Conservation (phyloP, 768 basidiomycete genomes). For the Tulasnella sp. region DNA sequence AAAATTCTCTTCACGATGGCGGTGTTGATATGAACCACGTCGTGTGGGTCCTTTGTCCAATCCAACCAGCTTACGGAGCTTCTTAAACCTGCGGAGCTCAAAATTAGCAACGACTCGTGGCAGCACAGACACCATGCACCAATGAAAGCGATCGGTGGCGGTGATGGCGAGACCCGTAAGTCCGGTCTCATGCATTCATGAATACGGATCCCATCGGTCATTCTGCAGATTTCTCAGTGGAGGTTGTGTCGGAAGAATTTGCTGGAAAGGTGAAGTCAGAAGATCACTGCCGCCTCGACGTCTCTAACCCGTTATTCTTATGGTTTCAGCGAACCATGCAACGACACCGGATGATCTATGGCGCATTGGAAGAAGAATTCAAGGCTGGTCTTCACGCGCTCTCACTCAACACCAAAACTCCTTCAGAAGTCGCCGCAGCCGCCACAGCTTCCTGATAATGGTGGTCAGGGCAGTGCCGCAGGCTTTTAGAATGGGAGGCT, state of each 20-base stretch:
- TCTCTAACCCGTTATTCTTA: neutral
- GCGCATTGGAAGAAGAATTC: slow-evolving; percentile 66
- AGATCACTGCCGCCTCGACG: neutral
- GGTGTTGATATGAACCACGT: neutral
- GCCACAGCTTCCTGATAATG: neutral
- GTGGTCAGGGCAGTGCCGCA: neutral
- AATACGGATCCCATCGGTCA: neutral
- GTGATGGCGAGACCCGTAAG: slow-evolving; percentile 78
- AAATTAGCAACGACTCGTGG: slow-evolving; percentile 76
- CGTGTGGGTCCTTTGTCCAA: neutral
- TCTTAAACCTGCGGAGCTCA: slow-evolving; percentile 59
- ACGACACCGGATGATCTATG: slow-evolving; percentile 75
- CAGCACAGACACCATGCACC: slow-evolving; percentile 79
- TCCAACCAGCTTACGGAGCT: slow-evolving; percentile 49
- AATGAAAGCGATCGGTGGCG: slow-evolving; percentile 66
- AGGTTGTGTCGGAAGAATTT: slow-evolving; percentile 69
- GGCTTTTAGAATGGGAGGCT: neutral
- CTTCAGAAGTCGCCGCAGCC: slow-evolving; percentile 41
- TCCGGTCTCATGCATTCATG: slow-evolving; percentile 31
- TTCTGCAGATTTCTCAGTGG: slow-evolving; percentile 65
- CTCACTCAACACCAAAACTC: slow-evolving; percentile 68
- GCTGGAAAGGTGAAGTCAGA: slow-evolving; percentile 57
- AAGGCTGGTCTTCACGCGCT: slow-evolving; percentile 67
- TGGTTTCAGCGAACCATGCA: slow-evolving; percentile 61
- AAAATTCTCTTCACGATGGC: neutral